These are phyloP conservation scores for Pittosporum tobira DNA, from an alignment of 129 eudicot species.

Conservation along the genomic window DNA sequence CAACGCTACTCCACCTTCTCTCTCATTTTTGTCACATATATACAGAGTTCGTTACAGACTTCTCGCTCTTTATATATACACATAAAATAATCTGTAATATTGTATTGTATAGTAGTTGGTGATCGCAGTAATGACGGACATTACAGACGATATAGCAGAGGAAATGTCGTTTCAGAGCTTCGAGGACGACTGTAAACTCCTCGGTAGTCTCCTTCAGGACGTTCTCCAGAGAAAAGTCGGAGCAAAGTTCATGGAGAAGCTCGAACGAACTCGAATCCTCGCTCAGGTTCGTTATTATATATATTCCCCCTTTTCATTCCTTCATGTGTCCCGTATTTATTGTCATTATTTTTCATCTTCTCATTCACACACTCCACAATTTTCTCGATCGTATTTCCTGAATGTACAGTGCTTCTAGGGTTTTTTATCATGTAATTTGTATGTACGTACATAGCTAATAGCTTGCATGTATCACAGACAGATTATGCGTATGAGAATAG, in stretches of 20 bases:
- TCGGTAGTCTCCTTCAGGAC: constrained; percentile 71
- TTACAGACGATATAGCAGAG: constrained; percentile 97
- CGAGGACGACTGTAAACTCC: constrained; percentile 73
- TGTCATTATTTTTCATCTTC: too few relatives aligned
- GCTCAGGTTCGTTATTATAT: constrained; percentile 46
- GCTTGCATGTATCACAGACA: too few relatives aligned
- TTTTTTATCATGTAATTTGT: too few relatives aligned
- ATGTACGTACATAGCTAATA: too few relatives aligned
- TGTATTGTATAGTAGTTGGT: too few relatives aligned
- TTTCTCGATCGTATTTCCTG: too few relatives aligned
- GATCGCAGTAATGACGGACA: constrained; percentile 55
- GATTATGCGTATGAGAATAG: too few relatives aligned
- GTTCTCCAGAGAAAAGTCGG: constrained; percentile 82
- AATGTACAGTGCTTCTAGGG: too few relatives aligned
- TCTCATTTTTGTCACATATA: constrained; percentile 10
- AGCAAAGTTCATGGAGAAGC: constrained; percentile 48
- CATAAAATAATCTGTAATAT: background rate
- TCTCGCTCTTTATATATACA: background rate
- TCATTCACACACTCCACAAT: too few relatives aligned
- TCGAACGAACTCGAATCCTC: constrained; percentile 63
- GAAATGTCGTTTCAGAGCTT: constrained; percentile 84
- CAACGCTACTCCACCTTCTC: constrained; percentile 1
- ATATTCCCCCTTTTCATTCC: too few relatives aligned
- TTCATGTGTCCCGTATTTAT: too few relatives aligned
- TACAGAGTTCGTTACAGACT: too few relatives aligned